These are phyloP conservation scores for Rhizophagus clarus DNA, from an alignment of 192 early-diverging fungal genomes.

Conservation along the genomic window DNA sequence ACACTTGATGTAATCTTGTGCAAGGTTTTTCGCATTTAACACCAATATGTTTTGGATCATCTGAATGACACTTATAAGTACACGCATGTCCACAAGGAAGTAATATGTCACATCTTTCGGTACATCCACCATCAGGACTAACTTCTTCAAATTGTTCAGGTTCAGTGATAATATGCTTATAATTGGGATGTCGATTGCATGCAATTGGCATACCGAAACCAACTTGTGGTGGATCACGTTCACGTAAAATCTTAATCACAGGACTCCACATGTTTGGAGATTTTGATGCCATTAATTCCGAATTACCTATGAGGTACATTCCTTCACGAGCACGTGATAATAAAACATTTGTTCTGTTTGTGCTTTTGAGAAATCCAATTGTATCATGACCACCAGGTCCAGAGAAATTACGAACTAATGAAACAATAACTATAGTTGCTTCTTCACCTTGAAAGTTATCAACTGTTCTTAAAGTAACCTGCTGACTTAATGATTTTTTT, in stretches of 20 bases:
- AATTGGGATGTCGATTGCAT: constrained; percentile 52
- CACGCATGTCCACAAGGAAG: constrained; percentile 60
- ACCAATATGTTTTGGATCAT: constrained; percentile 39
- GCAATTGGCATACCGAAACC: constrained; percentile 46
- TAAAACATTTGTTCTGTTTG: constrained; percentile 60
- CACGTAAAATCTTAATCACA: constrained; percentile 42
- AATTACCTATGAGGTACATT: constrained; percentile 59
- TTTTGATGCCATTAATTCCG: constrained; percentile 35
- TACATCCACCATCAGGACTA: constrained; percentile 58
- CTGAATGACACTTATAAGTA: constrained; percentile 32
- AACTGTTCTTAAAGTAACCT: constrained; percentile 45
- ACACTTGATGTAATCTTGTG: constrained; percentile 39
- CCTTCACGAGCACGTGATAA: constrained; percentile 62
- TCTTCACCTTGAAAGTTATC: constrained; percentile 54
- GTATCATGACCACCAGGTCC: constrained; percentile 17
- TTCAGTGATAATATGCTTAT: constrained; percentile 28
- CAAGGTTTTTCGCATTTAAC: constrained; percentile 52
- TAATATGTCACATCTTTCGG: constrained; percentile 38
- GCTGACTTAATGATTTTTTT: neutral
- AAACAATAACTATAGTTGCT: constrained; percentile 45
- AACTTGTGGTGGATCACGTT: constrained; percentile 33
- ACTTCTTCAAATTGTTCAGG: constrained; percentile 38
- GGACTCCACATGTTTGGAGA: constrained; percentile 39
- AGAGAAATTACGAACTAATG: constrained; percentile 41
- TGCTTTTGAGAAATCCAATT: constrained; percentile 59